These are phyloP conservation scores for Ceratobasidium sp. DNA, from an alignment of 1,284 basidiomycete genomes.

Conservation along the genomic window DNA sequence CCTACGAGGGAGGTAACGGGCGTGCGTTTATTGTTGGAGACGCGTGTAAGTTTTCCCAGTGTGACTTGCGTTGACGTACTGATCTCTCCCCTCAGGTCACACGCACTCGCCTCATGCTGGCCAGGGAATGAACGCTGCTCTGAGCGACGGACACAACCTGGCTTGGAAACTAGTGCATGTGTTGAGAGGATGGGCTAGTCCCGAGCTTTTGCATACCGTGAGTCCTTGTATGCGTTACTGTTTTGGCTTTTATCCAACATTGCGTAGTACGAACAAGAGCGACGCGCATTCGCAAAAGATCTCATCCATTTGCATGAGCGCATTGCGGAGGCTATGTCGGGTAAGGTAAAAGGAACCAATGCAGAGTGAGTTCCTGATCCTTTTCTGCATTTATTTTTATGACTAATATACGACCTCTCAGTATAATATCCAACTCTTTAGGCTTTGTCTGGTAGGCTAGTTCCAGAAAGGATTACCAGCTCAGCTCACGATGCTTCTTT, in stretches of 20 bases:
- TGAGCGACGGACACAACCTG: slow-evolving; percentile 49
- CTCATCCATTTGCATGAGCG: slow-evolving; percentile 9
- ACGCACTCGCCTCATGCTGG: slow-evolving; percentile 50
- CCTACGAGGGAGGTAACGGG: slow-evolving; percentile 45
- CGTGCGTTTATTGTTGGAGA: slow-evolving; percentile 50
- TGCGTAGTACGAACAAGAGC: slow-evolving; percentile 16
- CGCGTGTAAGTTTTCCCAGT: slow-evolving; percentile 41
- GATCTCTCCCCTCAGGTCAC: slow-evolving; percentile 41
- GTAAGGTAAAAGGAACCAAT: slow-evolving; percentile 1
- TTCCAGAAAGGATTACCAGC: background rate
- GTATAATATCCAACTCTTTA: background rate
- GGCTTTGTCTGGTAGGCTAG: slow-evolving; percentile 3
- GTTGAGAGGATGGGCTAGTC: slow-evolving; percentile 14
- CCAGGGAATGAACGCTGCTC: slow-evolving; percentile 49
- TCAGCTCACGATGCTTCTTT: too few relatives aligned
- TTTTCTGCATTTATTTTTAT: background rate
- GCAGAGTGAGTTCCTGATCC: background rate
- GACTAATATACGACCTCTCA: background rate
- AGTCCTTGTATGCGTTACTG: background rate
- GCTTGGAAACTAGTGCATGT: slow-evolving; percentile 26
- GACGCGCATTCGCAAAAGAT: slow-evolving; percentile 11
- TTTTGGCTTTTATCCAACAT: background rate
- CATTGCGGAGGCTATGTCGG: slow-evolving; percentile 6
- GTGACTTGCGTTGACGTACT: background rate
- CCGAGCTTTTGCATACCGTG: background rate